These are phyloP conservation scores for Pleurotus pulmonarius DNA, from an alignment of 768 basidiomycete genomes.

Conservation along the genomic window DNA sequence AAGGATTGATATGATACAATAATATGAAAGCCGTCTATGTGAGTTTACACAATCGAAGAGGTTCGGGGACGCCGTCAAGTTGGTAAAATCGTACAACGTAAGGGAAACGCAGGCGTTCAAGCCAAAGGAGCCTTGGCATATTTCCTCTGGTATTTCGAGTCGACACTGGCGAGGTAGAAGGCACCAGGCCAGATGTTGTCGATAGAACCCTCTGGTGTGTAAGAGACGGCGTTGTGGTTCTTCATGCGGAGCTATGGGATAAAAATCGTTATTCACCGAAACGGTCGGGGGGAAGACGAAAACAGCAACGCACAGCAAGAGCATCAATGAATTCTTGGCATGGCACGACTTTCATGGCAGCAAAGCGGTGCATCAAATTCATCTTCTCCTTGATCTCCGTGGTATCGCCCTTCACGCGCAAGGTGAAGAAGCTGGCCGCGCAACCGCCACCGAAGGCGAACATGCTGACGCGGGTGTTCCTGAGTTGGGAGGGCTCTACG, in stretches of 20 bases:
- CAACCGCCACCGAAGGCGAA: constrained; percentile 97
- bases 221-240: constrained; percentile 89
- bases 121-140: constrained; percentile 55
- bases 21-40: too few relatives aligned
- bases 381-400: constrained; percentile 77
- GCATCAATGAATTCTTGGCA: constrained; percentile 91
- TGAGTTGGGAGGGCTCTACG: constrained; percentile 64
- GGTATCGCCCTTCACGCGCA: constrained; percentile 86
- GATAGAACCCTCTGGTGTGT: constrained; percentile 79
- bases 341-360: constrained; percentile 85
- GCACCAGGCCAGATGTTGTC: constrained; percentile 93
- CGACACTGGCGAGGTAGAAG: constrained; percentile 90
- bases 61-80: too few relatives aligned
- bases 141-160: constrained; percentile 87
- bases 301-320: constrained; percentile 48
- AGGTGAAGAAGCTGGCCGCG: constrained; percentile 90
- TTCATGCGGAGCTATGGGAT: constrained; percentile 79
- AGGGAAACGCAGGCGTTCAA: constrained; percentile 13
- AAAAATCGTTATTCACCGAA: background rate
- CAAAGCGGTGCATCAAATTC: constrained; percentile 74
- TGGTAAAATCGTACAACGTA: too few relatives aligned
- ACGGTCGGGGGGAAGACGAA: too few relatives aligned
- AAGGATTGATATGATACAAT: too few relatives aligned
- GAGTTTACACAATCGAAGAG: too few relatives aligned
- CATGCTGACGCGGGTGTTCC: constrained; percentile 84